Conservation (phyloP, 306 rosid genomes). For the Begonia masoniana region DNA sequence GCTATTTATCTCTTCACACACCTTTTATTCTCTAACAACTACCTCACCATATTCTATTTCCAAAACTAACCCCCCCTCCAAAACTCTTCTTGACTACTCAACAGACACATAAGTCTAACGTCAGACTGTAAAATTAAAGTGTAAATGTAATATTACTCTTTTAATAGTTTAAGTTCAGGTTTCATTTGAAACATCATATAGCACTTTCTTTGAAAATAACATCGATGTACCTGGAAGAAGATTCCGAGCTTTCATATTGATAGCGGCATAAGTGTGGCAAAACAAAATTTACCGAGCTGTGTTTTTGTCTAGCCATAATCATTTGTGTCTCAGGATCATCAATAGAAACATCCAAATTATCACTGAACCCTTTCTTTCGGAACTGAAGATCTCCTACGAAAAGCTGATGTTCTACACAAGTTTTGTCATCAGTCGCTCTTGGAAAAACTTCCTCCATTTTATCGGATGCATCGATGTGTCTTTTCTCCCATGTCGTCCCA, state of each 20-base stretch:
- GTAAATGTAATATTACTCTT: too few relatives aligned
- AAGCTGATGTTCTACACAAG: slow-evolving; percentile 6
- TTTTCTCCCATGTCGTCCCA: slow-evolving; percentile 20
- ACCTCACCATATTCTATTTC: too few relatives aligned
- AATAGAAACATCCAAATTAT: slow-evolving; percentile 20
- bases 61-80: too few relatives aligned
- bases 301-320: slow-evolving; percentile 26
- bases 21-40: too few relatives aligned
- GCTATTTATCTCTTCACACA: too few relatives aligned
- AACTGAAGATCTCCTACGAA: slow-evolving; percentile 20
- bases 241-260: slow-evolving; percentile 97
- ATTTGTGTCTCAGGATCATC: slow-evolving; percentile 36
- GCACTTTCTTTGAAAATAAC: too few relatives aligned
- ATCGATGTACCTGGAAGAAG: slow-evolving; percentile 71
- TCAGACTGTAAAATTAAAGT: too few relatives aligned
- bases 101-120: too few relatives aligned
- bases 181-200: too few relatives aligned
- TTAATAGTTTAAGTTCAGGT: too few relatives aligned
- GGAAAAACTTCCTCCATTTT: slow-evolving; percentile 25
- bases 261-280: slow-evolving; percentile 64
- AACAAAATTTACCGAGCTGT: slow-evolving; percentile 62
- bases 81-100: too few relatives aligned
- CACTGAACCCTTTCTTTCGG: slow-evolving; percentile 11
- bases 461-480: slow-evolving; percentile 25
- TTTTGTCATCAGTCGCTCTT: slow-evolving; percentile 18